A percentile compares a stretch with the other conserved stretches of the same genome.
Conservation (phyloP, 257 asterid genomes). For the Sherardia arvensis region DNA sequence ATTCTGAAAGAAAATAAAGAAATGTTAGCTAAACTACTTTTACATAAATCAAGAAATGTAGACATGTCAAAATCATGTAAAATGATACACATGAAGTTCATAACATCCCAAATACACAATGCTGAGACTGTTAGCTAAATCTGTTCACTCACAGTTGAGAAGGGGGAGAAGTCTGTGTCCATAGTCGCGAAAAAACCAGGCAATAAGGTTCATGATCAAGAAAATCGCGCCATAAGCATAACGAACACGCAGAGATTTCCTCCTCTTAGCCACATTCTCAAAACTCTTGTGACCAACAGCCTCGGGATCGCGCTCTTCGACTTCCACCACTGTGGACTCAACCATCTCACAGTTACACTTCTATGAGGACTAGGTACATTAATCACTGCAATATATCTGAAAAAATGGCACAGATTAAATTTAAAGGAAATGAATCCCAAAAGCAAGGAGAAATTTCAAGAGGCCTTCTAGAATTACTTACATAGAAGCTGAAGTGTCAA, state of each 20-base stretch:
- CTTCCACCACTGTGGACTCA: constrained; percentile 21
- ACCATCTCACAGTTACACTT: constrained; percentile 36
- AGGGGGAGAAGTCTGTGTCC: constrained; percentile 53
- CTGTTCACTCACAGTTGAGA: constrained; percentile 52
- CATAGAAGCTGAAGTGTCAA: constrained; percentile 7
- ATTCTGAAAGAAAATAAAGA: too few species aligned
- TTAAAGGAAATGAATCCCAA: background rate
- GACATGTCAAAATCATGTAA: background rate
- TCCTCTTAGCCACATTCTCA: constrained; percentile 33
- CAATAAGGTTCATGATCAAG: constrained; percentile 54
- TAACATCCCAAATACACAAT: background rate
- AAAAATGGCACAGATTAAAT: background rate
- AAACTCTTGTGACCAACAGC: constrained; percentile 21
- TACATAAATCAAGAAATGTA: background rate
- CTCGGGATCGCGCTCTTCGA: constrained; percentile 13
- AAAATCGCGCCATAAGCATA: constrained; percentile 67
- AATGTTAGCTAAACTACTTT: background rate
- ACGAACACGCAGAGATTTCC: constrained; percentile 58
- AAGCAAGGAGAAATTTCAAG: background rate
- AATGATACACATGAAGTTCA: background rate
- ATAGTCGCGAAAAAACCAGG: constrained; percentile 84
- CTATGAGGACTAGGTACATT: too few species aligned
- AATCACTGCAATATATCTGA: background rate
- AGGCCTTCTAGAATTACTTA: constrained; percentile 13
- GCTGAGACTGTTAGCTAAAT: background rate